A percentile compares a stretch with the other conserved stretches of the same genome.
phyloP scores from a whole-genome alignment of 305 asterid genomes.

The Lippia alba region DNA sequence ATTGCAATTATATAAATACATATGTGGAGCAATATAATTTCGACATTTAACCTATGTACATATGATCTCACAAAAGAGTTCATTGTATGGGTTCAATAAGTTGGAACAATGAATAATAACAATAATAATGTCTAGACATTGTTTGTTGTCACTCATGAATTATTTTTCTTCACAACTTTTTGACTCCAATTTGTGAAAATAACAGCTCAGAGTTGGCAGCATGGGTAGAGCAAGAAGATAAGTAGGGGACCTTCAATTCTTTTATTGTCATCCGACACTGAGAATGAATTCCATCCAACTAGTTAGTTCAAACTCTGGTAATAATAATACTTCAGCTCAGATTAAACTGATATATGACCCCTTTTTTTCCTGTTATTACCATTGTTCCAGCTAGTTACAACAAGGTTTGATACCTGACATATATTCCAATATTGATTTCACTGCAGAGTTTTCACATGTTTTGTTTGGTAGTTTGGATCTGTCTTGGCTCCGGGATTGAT shows the following conservation, averaged over 20 bases:
- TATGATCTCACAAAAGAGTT: background rate
- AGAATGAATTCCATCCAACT: conserved; percentile 26
- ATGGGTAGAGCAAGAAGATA: conserved; percentile 27
- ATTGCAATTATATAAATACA: no score
- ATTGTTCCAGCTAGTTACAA: conserved; percentile 2
- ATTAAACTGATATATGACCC: background rate
- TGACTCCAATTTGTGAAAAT: conserved; percentile 25
- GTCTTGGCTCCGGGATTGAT: no score
- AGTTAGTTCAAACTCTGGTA: background rate
- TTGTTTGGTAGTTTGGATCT: no score
- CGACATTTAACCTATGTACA: no score
- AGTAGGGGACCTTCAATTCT: conserved; percentile 34
- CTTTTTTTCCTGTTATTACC: background rate
- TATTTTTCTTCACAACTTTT: conserved; percentile 15
- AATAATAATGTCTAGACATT: background rate
- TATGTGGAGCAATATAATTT: no score
- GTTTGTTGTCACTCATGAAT: conserved; percentile 15
- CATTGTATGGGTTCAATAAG: conserved; percentile 26
- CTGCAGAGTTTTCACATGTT: no score
- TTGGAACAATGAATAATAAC: background rate
- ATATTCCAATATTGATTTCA: background rate
- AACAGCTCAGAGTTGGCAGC: conserved; percentile 28
- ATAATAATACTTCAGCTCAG: background rate
- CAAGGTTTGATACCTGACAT: background rate
- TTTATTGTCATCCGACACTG: conserved; percentile 15